phyloP scores from a whole-genome alignment of 1,284 basidiomycete species.

The Austropuccinia psidii region DNA sequence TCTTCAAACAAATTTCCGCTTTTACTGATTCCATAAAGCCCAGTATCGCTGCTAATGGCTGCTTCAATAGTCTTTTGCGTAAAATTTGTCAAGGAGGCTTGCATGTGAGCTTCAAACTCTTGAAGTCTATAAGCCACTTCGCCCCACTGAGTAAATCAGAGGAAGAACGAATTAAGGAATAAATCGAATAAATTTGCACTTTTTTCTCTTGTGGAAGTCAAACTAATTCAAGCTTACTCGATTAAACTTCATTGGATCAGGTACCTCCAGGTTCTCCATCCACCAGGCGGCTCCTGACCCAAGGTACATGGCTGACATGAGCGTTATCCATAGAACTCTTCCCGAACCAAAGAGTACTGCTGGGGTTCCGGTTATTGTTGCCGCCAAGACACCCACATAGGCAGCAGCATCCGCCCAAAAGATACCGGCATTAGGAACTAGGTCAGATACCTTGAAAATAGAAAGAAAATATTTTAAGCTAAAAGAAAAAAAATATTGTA shows the following conservation, averaged over 20 bases:
- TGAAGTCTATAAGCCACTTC: conserved; percentile 28
- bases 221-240: conserved; percentile 4
- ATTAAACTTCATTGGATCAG: conserved; percentile 32
- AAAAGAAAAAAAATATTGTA: background rate
- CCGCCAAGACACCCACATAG: conserved; percentile 23
- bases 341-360: conserved; percentile 15
- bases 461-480: background rate
- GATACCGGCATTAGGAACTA: conserved; percentile 11
- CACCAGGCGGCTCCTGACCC: background rate
- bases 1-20: conserved; percentile 17
- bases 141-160: conserved; percentile 2
- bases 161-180: background rate
- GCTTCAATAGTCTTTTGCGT: conserved; percentile 21
- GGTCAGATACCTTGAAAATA: conserved; percentile 11
- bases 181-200: background rate
- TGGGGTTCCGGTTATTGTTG: conserved; percentile 24
- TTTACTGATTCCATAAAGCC: conserved; percentile 26
- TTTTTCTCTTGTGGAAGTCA: too few species aligned
- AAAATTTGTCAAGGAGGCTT: conserved; percentile 24
- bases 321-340: conserved; percentile 10
- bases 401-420: conserved; percentile 26
- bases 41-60: conserved; percentile 23
- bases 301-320: conserved; percentile 25
- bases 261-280: conserved; percentile 16
- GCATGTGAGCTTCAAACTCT: conserved; percentile 32